phyloP scores from a whole-genome alignment of 2,329 filamentous ascomycete species.

The Cordyceps cicadae region DNA sequence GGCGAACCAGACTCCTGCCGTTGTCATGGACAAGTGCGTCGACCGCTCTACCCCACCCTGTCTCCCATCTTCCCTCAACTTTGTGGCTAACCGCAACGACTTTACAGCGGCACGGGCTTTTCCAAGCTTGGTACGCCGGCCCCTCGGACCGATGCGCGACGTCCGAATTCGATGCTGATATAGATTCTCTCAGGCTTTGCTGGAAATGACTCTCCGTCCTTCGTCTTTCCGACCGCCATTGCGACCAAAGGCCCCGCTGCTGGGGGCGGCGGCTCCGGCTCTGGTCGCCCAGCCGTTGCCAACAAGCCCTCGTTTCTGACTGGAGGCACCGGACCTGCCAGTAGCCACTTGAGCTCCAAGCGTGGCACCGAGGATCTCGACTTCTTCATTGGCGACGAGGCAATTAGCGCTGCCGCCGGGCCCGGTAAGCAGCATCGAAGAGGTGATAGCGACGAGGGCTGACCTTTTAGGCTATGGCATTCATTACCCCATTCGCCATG shows the following conservation, averaged over 20 bases:
- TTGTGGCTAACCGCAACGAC: slow-evolving; percentile 23
- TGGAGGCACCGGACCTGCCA: slow-evolving; percentile 67
- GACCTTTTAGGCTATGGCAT: slow-evolving; percentile 69
- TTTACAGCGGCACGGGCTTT: slow-evolving; percentile 88
- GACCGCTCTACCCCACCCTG: slow-evolving; percentile 22
- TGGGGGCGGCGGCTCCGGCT: slow-evolving; percentile 66
- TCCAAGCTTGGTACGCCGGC: slow-evolving; percentile 81
- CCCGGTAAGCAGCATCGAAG: slow-evolving; percentile 51
- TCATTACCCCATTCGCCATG: slow-evolving; percentile 95
- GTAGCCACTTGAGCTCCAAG: slow-evolving; percentile 79
- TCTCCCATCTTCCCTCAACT: slow-evolving; percentile 6
- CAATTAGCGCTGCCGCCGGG: slow-evolving; percentile 71
- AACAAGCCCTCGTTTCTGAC: slow-evolving; percentile 96
- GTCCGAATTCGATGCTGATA: not conserved
- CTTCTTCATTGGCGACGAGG: slow-evolving; percentile 98
- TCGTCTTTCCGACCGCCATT: slow-evolving; percentile 98
- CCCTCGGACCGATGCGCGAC: slow-evolving; percentile 1
- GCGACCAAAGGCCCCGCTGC: slow-evolving; percentile 77
- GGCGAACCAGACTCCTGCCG: slow-evolving; percentile 98
- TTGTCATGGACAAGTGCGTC: slow-evolving; percentile 99
- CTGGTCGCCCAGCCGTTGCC: slow-evolving; percentile 79
- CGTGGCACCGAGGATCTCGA: slow-evolving; percentile 95
- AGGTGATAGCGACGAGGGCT: slow-evolving; percentile 12
- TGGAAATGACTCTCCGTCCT: slow-evolving; percentile 97
- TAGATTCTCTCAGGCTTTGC: slow-evolving; percentile 64